phyloP scores from a whole-genome alignment of 768 basidiomycete genomes.

The Auriculariales sp. region DNA sequence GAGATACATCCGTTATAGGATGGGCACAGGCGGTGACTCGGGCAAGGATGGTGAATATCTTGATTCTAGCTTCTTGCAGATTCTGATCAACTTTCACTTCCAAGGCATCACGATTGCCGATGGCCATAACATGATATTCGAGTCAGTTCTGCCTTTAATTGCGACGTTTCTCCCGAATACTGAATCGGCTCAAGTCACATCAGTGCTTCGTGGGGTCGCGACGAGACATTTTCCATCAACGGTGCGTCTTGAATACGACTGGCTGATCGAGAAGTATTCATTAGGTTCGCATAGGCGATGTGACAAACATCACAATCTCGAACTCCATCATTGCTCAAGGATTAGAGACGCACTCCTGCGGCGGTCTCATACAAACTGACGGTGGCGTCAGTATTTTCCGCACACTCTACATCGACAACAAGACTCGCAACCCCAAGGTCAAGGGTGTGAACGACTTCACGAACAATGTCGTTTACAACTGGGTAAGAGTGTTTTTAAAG shows the following conservation, averaged over 20 bases:
- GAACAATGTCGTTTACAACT: constrained; percentile 19
- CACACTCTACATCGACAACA: constrained; percentile 22
- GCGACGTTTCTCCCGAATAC: no score
- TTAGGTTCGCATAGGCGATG: no score
- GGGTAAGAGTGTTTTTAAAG: no score
- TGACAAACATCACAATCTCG: constrained; percentile 22
- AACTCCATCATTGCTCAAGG: constrained; percentile 24
- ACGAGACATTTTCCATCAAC: constrained; percentile 23
- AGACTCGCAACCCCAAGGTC: constrained; percentile 23
- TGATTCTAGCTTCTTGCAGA: no score
- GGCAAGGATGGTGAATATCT: constrained; percentile 23
- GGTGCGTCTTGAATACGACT: no score
- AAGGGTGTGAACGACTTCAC: constrained; percentile 24
- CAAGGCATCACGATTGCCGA: constrained; percentile 22
- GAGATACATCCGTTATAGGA: constrained; percentile 16
- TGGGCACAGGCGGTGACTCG: constrained; percentile 19
- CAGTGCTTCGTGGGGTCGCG: constrained; percentile 19
- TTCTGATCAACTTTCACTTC: no score
- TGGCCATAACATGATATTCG: constrained; percentile 22
- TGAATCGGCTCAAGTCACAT: no score
- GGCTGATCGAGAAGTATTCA: no score
- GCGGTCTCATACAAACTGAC: constrained; percentile 22
- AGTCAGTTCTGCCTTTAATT: no score
- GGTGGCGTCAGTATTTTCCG: constrained; percentile 23
- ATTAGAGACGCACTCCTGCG: constrained; percentile 21